Conservation (phyloP, 352 stramenopile genomes). For the Globisporangium yorkense region DNA sequence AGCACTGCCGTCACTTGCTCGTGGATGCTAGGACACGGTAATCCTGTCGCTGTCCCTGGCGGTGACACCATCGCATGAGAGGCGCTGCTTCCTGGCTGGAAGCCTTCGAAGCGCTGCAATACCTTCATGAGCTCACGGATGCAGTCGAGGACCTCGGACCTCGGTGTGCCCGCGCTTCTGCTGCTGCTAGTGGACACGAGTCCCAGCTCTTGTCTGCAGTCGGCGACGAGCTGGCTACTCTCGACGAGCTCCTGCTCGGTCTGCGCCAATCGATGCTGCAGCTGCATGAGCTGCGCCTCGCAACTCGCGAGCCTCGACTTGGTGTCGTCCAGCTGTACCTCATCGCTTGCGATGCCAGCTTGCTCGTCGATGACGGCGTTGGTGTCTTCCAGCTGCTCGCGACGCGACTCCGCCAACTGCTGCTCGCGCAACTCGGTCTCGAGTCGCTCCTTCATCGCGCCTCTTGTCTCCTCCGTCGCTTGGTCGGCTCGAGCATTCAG, state of each 20-base stretch:
- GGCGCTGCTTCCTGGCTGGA: conserved; percentile 15
- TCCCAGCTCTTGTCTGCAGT: conserved; percentile 19
- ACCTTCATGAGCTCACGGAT: conserved; percentile 43
- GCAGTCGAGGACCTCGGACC: conserved; percentile 17
- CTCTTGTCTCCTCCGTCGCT: background rate
- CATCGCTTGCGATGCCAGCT: conserved; percentile 3
- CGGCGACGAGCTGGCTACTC: conserved; percentile 21
- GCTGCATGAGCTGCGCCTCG: background rate
- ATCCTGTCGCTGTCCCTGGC: background rate
- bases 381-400: background rate
- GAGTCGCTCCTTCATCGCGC: background rate
- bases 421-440: background rate
- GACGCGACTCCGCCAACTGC: background rate
- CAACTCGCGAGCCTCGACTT: background rate
- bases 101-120: conserved; percentile 25
- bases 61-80: background rate
- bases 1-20: conserved; percentile 31
- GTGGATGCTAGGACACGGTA: conserved; percentile 9
- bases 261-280: conserved; percentile 13
- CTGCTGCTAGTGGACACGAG: background rate
- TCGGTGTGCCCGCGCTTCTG: background rate
- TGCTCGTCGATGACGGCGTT: background rate
- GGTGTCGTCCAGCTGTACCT: conserved; percentile 3
- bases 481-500: background rate
- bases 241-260: conserved; percentile 19